Evolutionary conservation across 116 monocot species (phyloP).

Genomic region (Dioscorea cayenensis): DNA sequence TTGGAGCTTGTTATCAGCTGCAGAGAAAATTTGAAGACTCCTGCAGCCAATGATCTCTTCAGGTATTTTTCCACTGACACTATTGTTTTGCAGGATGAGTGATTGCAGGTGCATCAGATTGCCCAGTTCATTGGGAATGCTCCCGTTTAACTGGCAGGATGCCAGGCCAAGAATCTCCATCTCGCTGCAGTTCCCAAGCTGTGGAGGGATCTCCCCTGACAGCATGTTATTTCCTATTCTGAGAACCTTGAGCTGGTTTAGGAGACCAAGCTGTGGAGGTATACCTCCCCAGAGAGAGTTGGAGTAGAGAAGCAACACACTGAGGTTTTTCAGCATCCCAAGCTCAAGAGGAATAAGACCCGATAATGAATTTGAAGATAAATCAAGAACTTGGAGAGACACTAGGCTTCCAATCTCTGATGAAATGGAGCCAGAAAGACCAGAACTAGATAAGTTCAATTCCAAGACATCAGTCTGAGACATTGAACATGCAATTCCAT

Average conservation of each 20-base stretch:
- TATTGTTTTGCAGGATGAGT: slow-evolving; percentile 51
- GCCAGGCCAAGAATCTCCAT: slow-evolving; percentile 59
- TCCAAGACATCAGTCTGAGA: slow-evolving; percentile 18
- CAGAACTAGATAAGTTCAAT: slow-evolving; percentile 66
- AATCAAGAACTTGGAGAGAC: slow-evolving; percentile 68
- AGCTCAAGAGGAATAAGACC: slow-evolving; percentile 62
- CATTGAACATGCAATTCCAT: slow-evolving; percentile 49
- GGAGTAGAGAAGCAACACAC: slow-evolving; percentile 59
- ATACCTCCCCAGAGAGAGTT: slow-evolving; percentile 69
- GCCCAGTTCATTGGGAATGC: slow-evolving; percentile 44
- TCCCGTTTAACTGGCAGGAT: slow-evolving; percentile 58
- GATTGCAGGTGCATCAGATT: slow-evolving; percentile 39
- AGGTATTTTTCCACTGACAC: slow-evolving; percentile 43
- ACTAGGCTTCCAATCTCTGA: slow-evolving; percentile 32
- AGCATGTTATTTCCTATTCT: slow-evolving; percentile 68
- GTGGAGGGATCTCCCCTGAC: slow-evolving; percentile 50
- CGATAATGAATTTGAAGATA: slow-evolving; percentile 70
- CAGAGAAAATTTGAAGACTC: slow-evolving; percentile 37
- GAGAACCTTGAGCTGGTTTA: slow-evolving; percentile 49
- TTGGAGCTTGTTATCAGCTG: slow-evolving; percentile 45
- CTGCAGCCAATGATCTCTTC: slow-evolving; percentile 31
- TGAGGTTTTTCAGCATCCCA: slow-evolving; percentile 44
- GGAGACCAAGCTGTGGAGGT: slow-evolving; percentile 55
- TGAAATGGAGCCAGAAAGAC: slow-evolving; percentile 58
- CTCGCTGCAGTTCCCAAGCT: slow-evolving; percentile 37